phyloP scores from a whole-genome alignment of 208 protist genomes.

The Leishmania aethiopica region DNA sequence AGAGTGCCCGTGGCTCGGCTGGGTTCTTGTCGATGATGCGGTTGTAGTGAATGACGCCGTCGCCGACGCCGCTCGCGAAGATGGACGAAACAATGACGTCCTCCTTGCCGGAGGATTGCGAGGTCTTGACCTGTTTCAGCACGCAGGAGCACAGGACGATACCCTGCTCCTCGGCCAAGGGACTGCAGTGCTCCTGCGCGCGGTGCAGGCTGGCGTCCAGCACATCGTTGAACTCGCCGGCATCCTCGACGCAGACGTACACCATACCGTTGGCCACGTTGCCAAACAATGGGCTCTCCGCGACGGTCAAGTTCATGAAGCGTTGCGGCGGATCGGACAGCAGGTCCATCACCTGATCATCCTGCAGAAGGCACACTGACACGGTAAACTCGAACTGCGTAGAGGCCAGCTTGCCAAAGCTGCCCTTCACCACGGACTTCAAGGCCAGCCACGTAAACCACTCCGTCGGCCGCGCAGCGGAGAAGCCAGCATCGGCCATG shows the following conservation, averaged over 20 bases:
- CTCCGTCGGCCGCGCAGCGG: slow-evolving; percentile 39
- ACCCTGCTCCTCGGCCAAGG: slow-evolving; percentile 46
- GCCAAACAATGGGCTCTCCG: slow-evolving; percentile 73
- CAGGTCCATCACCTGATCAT: slow-evolving; percentile 76
- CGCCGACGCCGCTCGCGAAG: slow-evolving; percentile 68
- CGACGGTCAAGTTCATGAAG: slow-evolving; percentile 55
- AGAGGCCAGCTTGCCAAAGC: slow-evolving; percentile 45
- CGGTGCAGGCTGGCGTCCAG: slow-evolving; percentile 46
- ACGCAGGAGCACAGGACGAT: slow-evolving; percentile 70
- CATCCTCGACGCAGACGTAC: slow-evolving; percentile 59
- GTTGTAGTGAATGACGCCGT: slow-evolving; percentile 76
- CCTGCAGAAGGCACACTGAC: slow-evolving; percentile 68
- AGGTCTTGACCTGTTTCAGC: slow-evolving; percentile 64
- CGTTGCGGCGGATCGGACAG: slow-evolving; percentile 36
- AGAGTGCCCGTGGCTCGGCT: slow-evolving; percentile 73
- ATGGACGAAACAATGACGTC: slow-evolving; percentile 77
- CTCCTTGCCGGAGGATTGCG: slow-evolving; percentile 34
- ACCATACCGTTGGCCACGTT: slow-evolving; percentile 65
- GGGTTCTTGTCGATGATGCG: slow-evolving; percentile 87
- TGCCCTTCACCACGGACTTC: slow-evolving; percentile 52
- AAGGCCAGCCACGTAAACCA: slow-evolving; percentile 77
- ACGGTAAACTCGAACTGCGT: slow-evolving; percentile 46
- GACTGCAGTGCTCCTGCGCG: slow-evolving; percentile 22
- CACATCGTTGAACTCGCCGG: slow-evolving; percentile 65
- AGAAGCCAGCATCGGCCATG: slow-evolving; percentile 61